Base-by-base conservation (phyloP, 176 grass and related monocot genomes). In the Musa schizocarpa region DNA sequence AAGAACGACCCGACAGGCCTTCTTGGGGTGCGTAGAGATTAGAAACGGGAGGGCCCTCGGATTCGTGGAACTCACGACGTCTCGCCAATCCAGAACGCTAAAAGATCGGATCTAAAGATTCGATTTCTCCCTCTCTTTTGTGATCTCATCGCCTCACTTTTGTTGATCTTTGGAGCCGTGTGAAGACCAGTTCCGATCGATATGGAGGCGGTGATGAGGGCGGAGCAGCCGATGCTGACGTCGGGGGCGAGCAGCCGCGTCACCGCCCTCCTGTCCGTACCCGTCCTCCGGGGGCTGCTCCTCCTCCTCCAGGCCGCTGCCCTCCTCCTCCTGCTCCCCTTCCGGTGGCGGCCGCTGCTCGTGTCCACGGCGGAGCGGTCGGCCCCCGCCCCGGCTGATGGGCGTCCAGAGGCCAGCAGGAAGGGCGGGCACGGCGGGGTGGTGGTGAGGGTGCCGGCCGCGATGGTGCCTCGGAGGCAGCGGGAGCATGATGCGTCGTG, bases 241-340 rank as follows among this genome's bases (percentile, higher is more conserved):
- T 22, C 64, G 23, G 77, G 77, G 0, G 27, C 29, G 19, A 11
- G 65, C 9, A 67, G 67, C 5, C n/a, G 29, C 11, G 27, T 61
- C 24, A 13, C 17, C 26, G 77, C 66, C 24, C 14, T 79, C 1
- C 53, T 79, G 66, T 71, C 66, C 26, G 27, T 72, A 20, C 23
- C 11, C 54, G 54, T 34, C 9, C 55, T 79, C 25, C 66, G 68
- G 26, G 20, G 77, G 34, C 52, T 71, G 6, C 54, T 71, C 8
- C 68, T 62, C 19, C 29, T 79, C 19, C 68, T 79, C 25, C 50
- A 71, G 53, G 54, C 54, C 20, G 26, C 71, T 20, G 1, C 50
- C 11, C 54, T 72, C 7, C 66, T 71, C 25, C 10, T 79, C 12
- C 54, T 79, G 9, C 54, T 61, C 54, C 77, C 77, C 5, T 79